phyloP scores from a whole-genome alignment of 164 flowering plant genomes.

The Piper betle region DNA sequence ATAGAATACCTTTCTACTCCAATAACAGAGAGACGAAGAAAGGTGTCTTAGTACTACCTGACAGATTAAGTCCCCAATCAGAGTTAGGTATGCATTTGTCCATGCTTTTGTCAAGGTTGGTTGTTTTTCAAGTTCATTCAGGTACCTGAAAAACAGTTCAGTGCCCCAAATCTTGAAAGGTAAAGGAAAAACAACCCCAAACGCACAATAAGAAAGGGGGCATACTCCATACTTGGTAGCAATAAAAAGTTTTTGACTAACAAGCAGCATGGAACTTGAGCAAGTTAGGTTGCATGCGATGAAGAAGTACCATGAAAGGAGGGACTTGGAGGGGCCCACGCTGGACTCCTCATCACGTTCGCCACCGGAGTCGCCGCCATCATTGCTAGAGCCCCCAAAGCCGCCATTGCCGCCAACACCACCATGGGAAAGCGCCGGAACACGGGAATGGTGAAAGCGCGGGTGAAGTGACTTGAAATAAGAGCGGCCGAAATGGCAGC shows the following conservation, averaged over 20 bases:
- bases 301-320: slow-evolving; percentile 37
- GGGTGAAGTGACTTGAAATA: too few species aligned
- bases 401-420: slow-evolving; percentile 31
- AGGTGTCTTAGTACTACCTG: slow-evolving; percentile 35
- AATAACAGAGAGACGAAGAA: background rate
- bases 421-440: slow-evolving; percentile 33
- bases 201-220: background rate
- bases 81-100: slow-evolving; percentile 68
- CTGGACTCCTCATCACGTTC: slow-evolving; percentile 7
- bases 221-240: too few species aligned
- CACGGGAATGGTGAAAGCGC: slow-evolving; percentile 14
- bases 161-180: background rate
- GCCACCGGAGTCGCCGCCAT: slow-evolving; percentile 30
- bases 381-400: slow-evolving; percentile 36
- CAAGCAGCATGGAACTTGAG: too few species aligned
- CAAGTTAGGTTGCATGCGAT: too few species aligned
- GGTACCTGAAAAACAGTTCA: slow-evolving; percentile 40
- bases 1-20: too few species aligned
- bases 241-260: too few species aligned
- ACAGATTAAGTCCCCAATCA: slow-evolving; percentile 65
- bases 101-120: slow-evolving; percentile 73
- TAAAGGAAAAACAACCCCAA: too few species aligned
- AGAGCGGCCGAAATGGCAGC: background rate
- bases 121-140: slow-evolving; percentile 47
- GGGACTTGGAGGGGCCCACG: slow-evolving; percentile 19